These are phyloP conservation scores for Aspergillus sp. DNA, from an alignment of 2,329 filamentous ascomycete genomes.

Conservation along the genomic window DNA sequence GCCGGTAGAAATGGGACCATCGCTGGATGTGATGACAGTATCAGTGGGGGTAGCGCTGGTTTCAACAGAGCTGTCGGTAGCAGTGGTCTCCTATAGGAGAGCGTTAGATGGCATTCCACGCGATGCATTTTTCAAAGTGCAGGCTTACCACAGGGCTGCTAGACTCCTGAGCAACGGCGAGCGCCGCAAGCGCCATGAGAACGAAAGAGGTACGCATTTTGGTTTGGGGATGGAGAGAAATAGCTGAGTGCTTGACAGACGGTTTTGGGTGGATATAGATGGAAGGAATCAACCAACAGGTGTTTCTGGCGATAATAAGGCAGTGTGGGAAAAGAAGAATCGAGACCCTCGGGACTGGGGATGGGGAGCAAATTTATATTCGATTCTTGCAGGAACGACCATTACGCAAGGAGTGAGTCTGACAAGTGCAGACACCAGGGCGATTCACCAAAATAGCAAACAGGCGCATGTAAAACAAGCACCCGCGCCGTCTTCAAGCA, in stretches of 20 bases:
- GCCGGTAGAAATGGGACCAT: not conserved
- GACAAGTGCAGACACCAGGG: constrained; percentile 16
- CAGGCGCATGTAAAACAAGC: constrained; percentile 10
- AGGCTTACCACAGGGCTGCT: constrained; percentile 22
- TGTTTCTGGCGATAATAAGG: not conserved
- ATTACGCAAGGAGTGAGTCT: not conserved
- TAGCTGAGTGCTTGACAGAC: constrained; percentile 8
- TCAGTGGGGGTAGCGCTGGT: constrained; percentile 14
- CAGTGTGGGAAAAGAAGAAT: constrained; percentile 3
- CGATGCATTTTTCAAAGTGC: not conserved
- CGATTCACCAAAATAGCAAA: constrained; percentile 19
- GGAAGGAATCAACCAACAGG: not conserved
- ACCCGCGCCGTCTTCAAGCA: not conserved
- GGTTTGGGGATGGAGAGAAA: constrained; percentile 16
- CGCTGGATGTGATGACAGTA: not conserved
- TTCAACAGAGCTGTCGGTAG: constrained; percentile 15
- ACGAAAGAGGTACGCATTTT: constrained; percentile 50
- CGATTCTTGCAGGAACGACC: constrained; percentile 9
- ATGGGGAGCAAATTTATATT: constrained; percentile 18
- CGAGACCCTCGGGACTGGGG: constrained; percentile 3
- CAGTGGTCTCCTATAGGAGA: constrained; percentile 9
- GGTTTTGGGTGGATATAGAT: constrained; percentile 3
- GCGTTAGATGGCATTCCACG: not conserved
- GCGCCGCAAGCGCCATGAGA: constrained; percentile 45
- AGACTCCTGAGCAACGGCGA: constrained; percentile 41